Percentiles rank a stretch among this genome's conserved stretches.
phyloP scores from a whole-genome alignment of 148 eudicot genomes.

The Nepenthes gracilis region DNA sequence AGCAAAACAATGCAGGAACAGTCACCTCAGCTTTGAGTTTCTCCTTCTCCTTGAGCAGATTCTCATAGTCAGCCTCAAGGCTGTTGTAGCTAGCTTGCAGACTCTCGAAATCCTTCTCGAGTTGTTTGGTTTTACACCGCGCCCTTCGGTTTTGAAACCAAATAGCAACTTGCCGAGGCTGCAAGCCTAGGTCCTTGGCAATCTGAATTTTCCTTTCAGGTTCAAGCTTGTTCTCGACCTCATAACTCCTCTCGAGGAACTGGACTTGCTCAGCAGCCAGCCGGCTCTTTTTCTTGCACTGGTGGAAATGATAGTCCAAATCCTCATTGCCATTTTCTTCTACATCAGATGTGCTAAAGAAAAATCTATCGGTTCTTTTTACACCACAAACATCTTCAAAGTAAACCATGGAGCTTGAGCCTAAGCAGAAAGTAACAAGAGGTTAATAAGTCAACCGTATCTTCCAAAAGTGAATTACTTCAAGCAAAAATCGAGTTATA shows the following conservation, averaged over 20 bases:
- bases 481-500: not conserved
- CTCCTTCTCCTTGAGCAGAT: slow-evolving; percentile 33
- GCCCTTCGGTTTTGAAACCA: slow-evolving; percentile 96
- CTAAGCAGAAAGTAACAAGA: slow-evolving; percentile 16
- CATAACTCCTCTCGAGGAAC: slow-evolving; percentile 72
- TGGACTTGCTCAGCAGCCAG: slow-evolving; percentile 61
- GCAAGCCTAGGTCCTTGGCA: slow-evolving; percentile 79
- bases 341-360: slow-evolving; percentile 44
- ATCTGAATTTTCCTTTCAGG: slow-evolving; percentile 78
- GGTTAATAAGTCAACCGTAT: no score
- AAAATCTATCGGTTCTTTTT: slow-evolving; percentile 33
- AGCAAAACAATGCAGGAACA: no score
- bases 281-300: slow-evolving; percentile 73
- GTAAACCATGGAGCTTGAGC: slow-evolving; percentile 61
- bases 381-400: slow-evolving; percentile 44
- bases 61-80: slow-evolving; percentile 55
- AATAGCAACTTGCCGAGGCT: slow-evolving; percentile 84
- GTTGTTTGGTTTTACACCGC: slow-evolving; percentile 70
- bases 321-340: slow-evolving; percentile 34
- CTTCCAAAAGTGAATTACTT: not conserved
- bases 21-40: no score
- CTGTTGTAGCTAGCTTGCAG: slow-evolving; percentile 46
- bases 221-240: slow-evolving; percentile 76
- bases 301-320: slow-evolving; percentile 33
- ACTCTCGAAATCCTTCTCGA: slow-evolving; percentile 66